Percentiles rank a stretch among this genome's conserved stretches.
phyloP scores from a whole-genome alignment of 202 grass and related monocot genomes.

The Digitaria exilis region DNA sequence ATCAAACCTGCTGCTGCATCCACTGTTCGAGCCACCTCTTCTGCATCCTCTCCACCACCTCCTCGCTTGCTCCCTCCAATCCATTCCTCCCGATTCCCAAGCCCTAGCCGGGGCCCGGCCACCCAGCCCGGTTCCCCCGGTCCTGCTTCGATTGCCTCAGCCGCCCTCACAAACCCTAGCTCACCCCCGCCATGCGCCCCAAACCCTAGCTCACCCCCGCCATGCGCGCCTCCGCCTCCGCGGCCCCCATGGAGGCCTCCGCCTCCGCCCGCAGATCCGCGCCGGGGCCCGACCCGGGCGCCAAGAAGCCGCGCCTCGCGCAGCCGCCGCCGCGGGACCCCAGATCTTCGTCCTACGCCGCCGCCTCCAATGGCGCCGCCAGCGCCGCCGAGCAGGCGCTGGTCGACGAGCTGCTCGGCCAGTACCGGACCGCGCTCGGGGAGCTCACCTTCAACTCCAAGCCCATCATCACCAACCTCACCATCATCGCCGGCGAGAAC shows the following conservation, averaged over 20 bases:
- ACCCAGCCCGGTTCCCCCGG: neutral
- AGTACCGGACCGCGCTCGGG: conserved; percentile 91
- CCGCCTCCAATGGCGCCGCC: conserved; percentile 39
- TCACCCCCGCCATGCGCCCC: neutral
- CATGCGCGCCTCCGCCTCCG: conserved; percentile 58
- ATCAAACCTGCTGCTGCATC: conserved; percentile 16
- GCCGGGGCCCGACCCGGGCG: conserved; percentile 50
- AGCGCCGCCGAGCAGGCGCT: conserved; percentile 35
- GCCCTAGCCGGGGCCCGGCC: neutral
- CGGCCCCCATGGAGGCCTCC: conserved; percentile 59
- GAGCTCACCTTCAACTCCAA: conserved; percentile 99
- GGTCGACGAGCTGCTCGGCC: conserved; percentile 75
- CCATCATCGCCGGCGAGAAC: conserved; percentile 98
- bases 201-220: conserved; percentile 34
- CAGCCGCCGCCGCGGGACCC: conserved; percentile 42
- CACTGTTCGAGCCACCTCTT: neutral
- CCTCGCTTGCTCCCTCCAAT: neutral
- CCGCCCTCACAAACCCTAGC: conserved; percentile 41
- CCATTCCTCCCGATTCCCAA: neutral
- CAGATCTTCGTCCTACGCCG: conserved; percentile 45
- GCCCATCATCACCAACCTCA: conserved; percentile 98
- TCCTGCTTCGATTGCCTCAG: neutral
- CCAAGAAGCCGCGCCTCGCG: conserved; percentile 77
- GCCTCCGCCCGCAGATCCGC: conserved; percentile 75
- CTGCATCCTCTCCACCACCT: neutral